phyloP scores from a whole-genome alignment of 352 stramenopile species.

The Globisporangium splendens region DNA sequence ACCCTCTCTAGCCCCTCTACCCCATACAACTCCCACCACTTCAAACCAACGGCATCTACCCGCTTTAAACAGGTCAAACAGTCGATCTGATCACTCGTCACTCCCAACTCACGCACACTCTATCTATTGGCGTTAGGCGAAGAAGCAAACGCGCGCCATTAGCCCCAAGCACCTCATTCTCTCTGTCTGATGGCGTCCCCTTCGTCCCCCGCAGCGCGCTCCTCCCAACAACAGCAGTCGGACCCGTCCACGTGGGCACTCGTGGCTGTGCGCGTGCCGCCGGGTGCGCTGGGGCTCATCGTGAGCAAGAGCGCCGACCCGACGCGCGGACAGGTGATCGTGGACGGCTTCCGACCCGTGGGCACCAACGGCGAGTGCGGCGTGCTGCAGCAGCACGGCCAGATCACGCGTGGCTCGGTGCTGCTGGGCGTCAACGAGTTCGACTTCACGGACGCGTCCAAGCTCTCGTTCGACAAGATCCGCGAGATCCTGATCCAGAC shows the following conservation, averaged over 20 bases:
- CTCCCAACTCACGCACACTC: too few relatives aligned
- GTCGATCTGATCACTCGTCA: too few relatives aligned
- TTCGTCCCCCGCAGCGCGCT: not conserved
- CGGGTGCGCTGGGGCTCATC: conserved; percentile 70
- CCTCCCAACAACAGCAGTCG: too few relatives aligned
- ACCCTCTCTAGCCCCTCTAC: too few relatives aligned
- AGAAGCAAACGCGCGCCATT: too few relatives aligned
- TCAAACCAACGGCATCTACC: too few relatives aligned
- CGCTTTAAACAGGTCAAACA: too few relatives aligned
- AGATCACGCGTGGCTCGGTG: conserved; percentile 35
- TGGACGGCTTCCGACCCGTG: conserved; percentile 75
- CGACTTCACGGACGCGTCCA: conserved; percentile 44
- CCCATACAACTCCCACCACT: too few relatives aligned
- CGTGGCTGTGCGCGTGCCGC: conserved; percentile 65
- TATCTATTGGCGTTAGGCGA: too few relatives aligned
- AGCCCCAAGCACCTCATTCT: too few relatives aligned
- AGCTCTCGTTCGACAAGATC: conserved; percentile 62
- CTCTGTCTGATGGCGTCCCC: not conserved
- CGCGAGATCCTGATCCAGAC: conserved; percentile 70
- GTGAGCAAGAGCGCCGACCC: conserved; percentile 49
- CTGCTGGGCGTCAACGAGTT: conserved; percentile 71
- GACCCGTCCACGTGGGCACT: conserved; percentile 21
- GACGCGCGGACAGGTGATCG: conserved; percentile 43
- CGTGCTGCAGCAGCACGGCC: conserved; percentile 36
- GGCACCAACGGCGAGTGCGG: conserved; percentile 35